A percentile compares a stretch with the other conserved stretches of the same genome.
Evolutionary conservation across 129 eudicot genomes (phyloP).

Genomic region (Chrysanthemum seticuspe): DNA sequence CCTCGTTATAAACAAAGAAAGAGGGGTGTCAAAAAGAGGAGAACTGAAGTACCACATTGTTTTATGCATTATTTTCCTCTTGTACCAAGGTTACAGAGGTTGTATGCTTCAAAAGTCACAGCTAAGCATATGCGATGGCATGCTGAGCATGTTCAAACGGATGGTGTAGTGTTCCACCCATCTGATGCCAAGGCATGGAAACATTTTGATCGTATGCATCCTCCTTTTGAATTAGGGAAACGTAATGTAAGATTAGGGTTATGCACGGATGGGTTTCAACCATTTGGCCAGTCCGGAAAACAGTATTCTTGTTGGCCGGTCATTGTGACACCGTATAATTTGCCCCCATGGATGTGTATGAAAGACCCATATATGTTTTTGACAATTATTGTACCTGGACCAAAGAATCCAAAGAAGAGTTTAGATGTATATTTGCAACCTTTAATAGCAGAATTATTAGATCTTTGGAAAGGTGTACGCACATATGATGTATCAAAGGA

Average conservation of each 20-base stretch:
- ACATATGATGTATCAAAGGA: not conserved
- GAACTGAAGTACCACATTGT: not conserved
- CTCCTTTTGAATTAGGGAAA: not conserved
- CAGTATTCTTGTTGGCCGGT: conserved; percentile 29
- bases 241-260: not conserved
- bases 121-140: not conserved
- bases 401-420: not conserved
- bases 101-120: not conserved
- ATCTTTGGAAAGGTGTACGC: conserved; percentile 5
- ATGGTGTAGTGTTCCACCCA: not conserved
- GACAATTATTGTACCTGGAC: no score
- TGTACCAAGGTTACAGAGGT: not conserved
- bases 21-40: not conserved
- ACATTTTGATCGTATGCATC: not conserved
- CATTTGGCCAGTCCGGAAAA: not conserved
- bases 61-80: not conserved
- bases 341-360: conserved; percentile 16
- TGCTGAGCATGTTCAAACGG: not conserved
- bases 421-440: conserved; percentile 22
- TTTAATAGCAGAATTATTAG: conserved; percentile 12
- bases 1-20: not conserved
- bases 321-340: conserved; percentile 21
- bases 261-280: not conserved
- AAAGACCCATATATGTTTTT: no score
- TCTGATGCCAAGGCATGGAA: not conserved